A percentile compares a stretch with the other conserved stretches of the same genome.
Conservation (phyloP, 1,284 basidiomycete species). For the Polyporus tsugae region DNA sequence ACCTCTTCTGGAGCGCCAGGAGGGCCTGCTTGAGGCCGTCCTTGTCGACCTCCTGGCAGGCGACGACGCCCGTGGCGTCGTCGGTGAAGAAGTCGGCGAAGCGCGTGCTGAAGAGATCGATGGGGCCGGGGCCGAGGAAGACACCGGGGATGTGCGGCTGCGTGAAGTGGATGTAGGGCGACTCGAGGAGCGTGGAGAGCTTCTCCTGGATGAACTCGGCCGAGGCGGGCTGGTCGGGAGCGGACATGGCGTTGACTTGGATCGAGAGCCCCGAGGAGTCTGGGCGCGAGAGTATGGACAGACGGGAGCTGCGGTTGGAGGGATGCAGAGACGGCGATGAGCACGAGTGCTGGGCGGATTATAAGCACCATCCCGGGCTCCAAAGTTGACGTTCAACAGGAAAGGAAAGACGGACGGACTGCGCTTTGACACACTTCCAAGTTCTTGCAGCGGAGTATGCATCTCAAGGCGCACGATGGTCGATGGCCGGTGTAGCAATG, state of each 20-base stretch:
- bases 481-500: too few relatives aligned
- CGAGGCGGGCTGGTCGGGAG: slow-evolving; percentile 20
- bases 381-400: too few relatives aligned
- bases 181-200: slow-evolving; percentile 38
- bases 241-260: slow-evolving; percentile 24
- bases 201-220: slow-evolving; percentile 39
- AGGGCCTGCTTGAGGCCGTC: slow-evolving; percentile 39
- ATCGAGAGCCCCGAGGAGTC: not conserved
- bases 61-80: slow-evolving; percentile 38
- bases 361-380: not conserved
- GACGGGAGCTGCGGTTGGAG: not conserved
- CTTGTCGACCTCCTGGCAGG: slow-evolving; percentile 37
- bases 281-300: not conserved
- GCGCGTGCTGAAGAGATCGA: slow-evolving; percentile 44
- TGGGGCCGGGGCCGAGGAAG: slow-evolving; percentile 41
- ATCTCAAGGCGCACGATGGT: too few relatives aligned
- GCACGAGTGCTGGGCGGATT: not conserved
- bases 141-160: slow-evolving; percentile 24
- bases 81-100: slow-evolving; percentile 40
- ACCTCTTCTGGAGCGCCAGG: slow-evolving; percentile 40
- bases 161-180: slow-evolving; percentile 44
- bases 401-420: not conserved
- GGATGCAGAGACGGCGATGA: not conserved
- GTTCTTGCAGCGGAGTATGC: too few relatives aligned
- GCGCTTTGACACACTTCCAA: not conserved